phyloP scores from a whole-genome alignment of 2,329 filamentous ascomycete species.

The Alternaria viburni region DNA sequence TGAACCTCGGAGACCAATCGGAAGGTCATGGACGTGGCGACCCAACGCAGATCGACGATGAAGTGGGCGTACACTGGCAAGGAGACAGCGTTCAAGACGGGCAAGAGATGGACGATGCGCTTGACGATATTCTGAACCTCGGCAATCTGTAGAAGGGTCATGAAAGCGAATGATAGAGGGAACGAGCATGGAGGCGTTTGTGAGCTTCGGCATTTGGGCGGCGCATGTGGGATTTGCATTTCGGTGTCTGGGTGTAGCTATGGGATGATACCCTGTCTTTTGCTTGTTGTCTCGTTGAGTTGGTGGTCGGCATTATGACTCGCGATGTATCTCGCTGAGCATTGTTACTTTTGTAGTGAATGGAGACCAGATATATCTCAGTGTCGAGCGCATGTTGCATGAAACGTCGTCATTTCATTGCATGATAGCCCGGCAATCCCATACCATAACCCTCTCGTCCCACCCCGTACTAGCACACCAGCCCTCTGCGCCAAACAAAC shows the following conservation, averaged over 20 bases:
- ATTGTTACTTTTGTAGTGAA: not conserved
- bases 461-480: slow-evolving; percentile 95
- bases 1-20: slow-evolving; percentile 19
- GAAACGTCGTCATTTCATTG: slow-evolving; percentile 10
- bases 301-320: not conserved
- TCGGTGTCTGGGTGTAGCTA: slow-evolving; percentile 6
- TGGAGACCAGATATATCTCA: not conserved
- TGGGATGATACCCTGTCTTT: slow-evolving; percentile 28
- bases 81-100: slow-evolving; percentile 44
- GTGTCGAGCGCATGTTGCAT: not conserved
- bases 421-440: slow-evolving; percentile 81
- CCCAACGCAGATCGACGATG: slow-evolving; percentile 31
- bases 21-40: no score
- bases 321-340: not conserved
- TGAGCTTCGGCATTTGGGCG: not conserved
- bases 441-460: slow-evolving; percentile 90
- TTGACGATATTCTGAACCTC: slow-evolving; percentile 35
- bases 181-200: not conserved
- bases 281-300: not conserved
- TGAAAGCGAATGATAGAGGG: not conserved
- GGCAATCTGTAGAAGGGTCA: not conserved
- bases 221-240: slow-evolving; percentile 6
- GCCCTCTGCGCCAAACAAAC: slow-evolving; percentile 90
- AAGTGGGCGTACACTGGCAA: slow-evolving; percentile 46
- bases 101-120: slow-evolving; percentile 28